phyloP scores from a whole-genome alignment of 73 alveolate genomes.

The Durusdinium trenchii region DNA sequence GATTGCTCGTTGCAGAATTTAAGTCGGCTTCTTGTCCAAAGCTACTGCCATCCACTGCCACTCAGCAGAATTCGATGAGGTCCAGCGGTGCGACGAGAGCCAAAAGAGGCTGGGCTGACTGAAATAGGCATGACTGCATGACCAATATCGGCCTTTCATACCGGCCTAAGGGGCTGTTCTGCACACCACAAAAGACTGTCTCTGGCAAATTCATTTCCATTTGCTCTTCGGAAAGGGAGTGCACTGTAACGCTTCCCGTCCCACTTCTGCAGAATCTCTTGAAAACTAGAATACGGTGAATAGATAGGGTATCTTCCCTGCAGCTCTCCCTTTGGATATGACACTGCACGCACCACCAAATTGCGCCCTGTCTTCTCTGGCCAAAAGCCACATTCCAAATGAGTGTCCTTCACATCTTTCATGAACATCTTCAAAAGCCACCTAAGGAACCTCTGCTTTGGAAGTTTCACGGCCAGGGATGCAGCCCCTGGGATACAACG shows the following conservation, averaged over 20 bases:
- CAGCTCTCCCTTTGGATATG: background rate
- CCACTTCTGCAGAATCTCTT: conserved; percentile 77
- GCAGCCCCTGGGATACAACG: conserved; percentile 9
- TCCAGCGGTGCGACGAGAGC: background rate
- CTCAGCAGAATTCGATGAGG: background rate
- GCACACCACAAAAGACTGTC: conserved; percentile 63
- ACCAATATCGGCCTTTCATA: too few relatives aligned
- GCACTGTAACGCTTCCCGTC: conserved; percentile 5
- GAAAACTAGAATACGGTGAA: conserved; percentile 55
- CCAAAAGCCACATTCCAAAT: conserved; percentile 35
- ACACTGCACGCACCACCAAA: background rate
- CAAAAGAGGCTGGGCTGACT: too few relatives aligned
- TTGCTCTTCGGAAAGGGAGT: conserved; percentile 3
- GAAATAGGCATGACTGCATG: too few relatives aligned
- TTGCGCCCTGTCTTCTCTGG: background rate
- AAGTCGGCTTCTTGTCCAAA: background rate
- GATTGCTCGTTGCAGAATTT: background rate
- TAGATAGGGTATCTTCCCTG: background rate
- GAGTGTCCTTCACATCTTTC: background rate
- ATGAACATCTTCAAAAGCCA: conserved; percentile 10
- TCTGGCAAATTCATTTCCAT: conserved; percentile 50
- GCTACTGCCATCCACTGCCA: background rate
- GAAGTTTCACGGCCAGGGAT: background rate
- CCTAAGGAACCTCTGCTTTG: background rate
- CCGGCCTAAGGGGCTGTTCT: conserved; percentile 49